phyloP scores from a whole-genome alignment of 495 filamentous ascomycete species.

The Tuber melanosporum region DNA sequence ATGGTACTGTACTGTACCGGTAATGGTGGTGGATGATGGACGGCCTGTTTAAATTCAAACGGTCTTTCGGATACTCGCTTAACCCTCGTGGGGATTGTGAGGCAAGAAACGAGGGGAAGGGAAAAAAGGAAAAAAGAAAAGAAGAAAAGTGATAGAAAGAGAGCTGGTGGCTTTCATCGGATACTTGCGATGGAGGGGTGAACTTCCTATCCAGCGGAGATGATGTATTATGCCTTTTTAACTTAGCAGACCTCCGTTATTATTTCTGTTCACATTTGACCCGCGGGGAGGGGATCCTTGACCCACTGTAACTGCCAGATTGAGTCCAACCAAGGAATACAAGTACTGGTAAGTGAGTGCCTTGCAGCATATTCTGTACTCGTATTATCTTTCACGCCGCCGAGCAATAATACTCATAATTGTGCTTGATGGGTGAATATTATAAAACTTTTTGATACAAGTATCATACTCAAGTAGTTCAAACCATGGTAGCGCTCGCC shows the following conservation, averaged over 20 bases:
- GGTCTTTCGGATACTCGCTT: neutral
- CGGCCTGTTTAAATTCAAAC: neutral
- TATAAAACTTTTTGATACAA: too few relatives aligned
- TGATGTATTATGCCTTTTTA: slow-evolving; percentile 1
- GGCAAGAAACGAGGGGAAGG: neutral
- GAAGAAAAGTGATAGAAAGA: neutral
- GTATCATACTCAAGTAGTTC: too few relatives aligned
- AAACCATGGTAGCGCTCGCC: neutral
- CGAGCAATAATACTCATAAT: too few relatives aligned
- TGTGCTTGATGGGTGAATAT: too few relatives aligned
- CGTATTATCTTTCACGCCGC: too few relatives aligned
- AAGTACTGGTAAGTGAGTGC: too few relatives aligned
- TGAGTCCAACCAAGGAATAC: too few relatives aligned
- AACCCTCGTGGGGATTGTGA: neutral
- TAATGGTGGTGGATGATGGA: neutral
- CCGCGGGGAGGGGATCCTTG: neutral
- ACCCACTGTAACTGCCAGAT: neutral
- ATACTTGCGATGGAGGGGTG: neutral
- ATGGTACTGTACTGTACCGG: too few relatives aligned
- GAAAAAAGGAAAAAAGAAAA: neutral
- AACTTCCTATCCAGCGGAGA: neutral
- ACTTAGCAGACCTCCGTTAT: neutral
- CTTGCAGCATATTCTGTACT: too few relatives aligned
- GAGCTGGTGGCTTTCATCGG: neutral
- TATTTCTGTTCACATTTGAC: neutral